Evolutionary conservation across 768 basidiomycete species (phyloP).

Genomic region (Hygrocybe punicea): DNA sequence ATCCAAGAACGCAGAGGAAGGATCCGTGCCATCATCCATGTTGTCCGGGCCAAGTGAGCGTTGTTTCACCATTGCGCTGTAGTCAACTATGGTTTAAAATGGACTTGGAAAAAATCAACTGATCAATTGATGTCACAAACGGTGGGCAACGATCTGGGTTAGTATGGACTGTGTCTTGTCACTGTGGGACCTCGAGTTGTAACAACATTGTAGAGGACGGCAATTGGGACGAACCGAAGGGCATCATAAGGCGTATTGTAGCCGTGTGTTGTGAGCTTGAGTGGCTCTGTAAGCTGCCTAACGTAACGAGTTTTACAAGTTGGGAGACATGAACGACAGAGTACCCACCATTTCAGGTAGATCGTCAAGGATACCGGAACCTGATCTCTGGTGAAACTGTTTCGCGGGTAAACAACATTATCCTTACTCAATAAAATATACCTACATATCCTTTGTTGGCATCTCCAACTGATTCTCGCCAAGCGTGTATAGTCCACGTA

Average conservation of each 20-base stretch:
- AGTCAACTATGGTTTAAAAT: conserved; percentile 7
- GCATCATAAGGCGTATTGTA: conserved; percentile 82
- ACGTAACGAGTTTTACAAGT: not conserved
- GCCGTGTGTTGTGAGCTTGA: conserved; percentile 72
- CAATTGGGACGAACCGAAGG: conserved; percentile 29
- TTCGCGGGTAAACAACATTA: not conserved
- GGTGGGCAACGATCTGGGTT: conserved; percentile 81
- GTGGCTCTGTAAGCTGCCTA: conserved; percentile 46
- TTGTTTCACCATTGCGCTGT: conserved; percentile 56
- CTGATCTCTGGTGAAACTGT: conserved; percentile 79
- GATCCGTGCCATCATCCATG: conserved; percentile 65
- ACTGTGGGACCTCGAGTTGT: conserved; percentile 14
- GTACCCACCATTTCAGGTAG: conserved; percentile 65
- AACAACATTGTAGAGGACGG: not conserved
- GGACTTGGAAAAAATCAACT: not conserved
- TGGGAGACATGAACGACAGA: not conserved
- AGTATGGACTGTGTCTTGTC: conserved; percentile 87
- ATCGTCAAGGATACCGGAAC: conserved; percentile 82
- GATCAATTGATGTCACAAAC: conserved; percentile 49
- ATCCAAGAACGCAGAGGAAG: conserved; percentile 75
- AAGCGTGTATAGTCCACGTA: conserved; percentile 74
- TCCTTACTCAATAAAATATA: conserved; percentile 2
- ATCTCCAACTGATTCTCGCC: conserved; percentile 84
- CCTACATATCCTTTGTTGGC: conserved; percentile 84
- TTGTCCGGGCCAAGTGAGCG: conserved; percentile 74